These are phyloP conservation scores for Monsonia emarginata DNA, from an alignment of 441 rosid genomes.

Conservation along the genomic window DNA sequence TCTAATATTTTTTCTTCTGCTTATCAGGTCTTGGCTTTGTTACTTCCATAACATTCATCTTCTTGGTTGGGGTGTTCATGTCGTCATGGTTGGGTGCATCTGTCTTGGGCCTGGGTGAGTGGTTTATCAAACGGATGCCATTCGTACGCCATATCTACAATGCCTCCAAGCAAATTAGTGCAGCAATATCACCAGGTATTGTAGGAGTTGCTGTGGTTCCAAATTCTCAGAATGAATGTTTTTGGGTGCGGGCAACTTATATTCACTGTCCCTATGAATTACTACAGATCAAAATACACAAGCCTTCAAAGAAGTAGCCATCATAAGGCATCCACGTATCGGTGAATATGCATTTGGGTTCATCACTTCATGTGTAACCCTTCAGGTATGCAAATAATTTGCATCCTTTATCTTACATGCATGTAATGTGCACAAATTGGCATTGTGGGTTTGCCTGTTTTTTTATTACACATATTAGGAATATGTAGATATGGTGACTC, in stretches of 20 bases:
- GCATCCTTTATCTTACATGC: too few species aligned
- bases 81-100: slow-evolving; percentile 99
- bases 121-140: slow-evolving; percentile 98
- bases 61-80: slow-evolving; percentile 94
- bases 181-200: slow-evolving; percentile 92
- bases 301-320: slow-evolving; percentile 96
- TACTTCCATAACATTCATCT: slow-evolving; percentile 82
- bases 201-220: slow-evolving; percentile 3
- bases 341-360: slow-evolving; percentile 98
- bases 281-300: slow-evolving; percentile 76
- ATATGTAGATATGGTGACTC: too few species aligned
- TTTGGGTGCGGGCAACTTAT: not conserved
- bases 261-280: slow-evolving; percentile 11
- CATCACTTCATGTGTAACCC: slow-evolving; percentile 74
- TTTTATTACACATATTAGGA: too few species aligned
- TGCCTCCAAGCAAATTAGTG: slow-evolving; percentile 95
- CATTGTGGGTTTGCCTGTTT: too few species aligned
- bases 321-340: slow-evolving; percentile 87
- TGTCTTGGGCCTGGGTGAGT: slow-evolving; percentile 78
- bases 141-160: slow-evolving; percentile 87
- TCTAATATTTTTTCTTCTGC: slow-evolving; percentile 21
- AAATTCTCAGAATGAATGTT: not conserved
- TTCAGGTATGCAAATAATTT: slow-evolving; percentile 61
- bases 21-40: slow-evolving; percentile 79
- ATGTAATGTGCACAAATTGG: too few species aligned